These are phyloP conservation scores for Debaryomyces coudertii DNA, from an alignment of 1,139 yeast genomes.

Conservation along the genomic window DNA sequence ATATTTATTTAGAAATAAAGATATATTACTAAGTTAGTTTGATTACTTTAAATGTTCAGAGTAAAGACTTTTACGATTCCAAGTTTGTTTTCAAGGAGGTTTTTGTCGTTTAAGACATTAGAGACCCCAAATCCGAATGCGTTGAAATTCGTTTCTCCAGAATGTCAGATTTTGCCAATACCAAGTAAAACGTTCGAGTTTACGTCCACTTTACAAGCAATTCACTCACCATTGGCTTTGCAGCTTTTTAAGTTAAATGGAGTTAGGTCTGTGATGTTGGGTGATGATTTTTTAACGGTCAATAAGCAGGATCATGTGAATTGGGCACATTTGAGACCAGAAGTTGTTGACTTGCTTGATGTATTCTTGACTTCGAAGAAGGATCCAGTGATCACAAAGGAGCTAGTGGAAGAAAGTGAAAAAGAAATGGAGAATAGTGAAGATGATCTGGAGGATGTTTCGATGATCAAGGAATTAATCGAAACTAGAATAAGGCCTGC, in stretches of 20 bases:
- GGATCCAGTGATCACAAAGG: conserved; percentile 58
- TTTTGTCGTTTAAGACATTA: conserved; percentile 43
- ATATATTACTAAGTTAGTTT: background rate
- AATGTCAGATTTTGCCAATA: conserved; percentile 61
- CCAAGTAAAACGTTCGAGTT: conserved; percentile 64
- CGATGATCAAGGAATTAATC: conserved; percentile 62
- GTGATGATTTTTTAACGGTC: conserved; percentile 54
- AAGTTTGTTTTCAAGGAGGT: conserved; percentile 18
- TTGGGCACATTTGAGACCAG: conserved; percentile 52
- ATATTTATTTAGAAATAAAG: background rate
- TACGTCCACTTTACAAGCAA: conserved; percentile 69
- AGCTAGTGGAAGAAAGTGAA: conserved; percentile 40
- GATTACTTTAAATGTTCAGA: background rate
- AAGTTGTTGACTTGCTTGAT: conserved; percentile 45
- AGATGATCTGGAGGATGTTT: conserved; percentile 54
- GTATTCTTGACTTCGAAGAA: conserved; percentile 34
- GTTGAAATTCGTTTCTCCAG: conserved; percentile 67
- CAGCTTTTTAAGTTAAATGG: conserved; percentile 83
- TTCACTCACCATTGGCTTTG: conserved; percentile 81
- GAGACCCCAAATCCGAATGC: conserved; percentile 94
- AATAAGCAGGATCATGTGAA: conserved; percentile 51
- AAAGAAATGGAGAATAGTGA: conserved; percentile 36
- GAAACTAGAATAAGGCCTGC: conserved; percentile 68
- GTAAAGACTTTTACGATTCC: background rate
- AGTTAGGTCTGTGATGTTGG: conserved; percentile 85